Base-by-base conservation (phyloP, 441 rosid species). In the Mallotus repandus region DNA sequence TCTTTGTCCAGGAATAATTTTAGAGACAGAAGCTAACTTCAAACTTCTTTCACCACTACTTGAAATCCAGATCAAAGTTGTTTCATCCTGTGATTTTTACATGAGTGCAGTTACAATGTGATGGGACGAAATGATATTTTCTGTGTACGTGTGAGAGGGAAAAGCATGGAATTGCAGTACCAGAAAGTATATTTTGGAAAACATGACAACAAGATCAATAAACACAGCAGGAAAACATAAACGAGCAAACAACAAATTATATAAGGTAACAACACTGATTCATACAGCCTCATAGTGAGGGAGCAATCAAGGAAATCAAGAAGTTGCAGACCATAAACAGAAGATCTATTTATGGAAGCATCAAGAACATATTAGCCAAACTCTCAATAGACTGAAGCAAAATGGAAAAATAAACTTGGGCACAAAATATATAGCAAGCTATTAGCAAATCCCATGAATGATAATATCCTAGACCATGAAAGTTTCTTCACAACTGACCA, bases 1-100 rank as follows among this genome's bases (percentile, higher is more conserved):
- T 95, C 97, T 82, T 84, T 95, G 99, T 80, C 99, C 98, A 70
- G 97, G 98, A 82, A 91, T 84, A 75, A 93, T 89, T 85, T 82
- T 93, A 75, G 91, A 88, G 66, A 93, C 91, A 66, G 89, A 84
- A 13, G 97, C 83, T 81, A 92, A 81, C 85, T 95, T 95, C 86
- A 95, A 85, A 74, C 87, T 88, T 82, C 88, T 89, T 81, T 91
- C 99, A 38, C 89, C 97, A 22, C 87, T 87, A 81, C 86, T 89
- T 62, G 97, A 93, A 76, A 85, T 84, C 99, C 98, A 93, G 73
- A 91, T 90, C 85, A 95, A 90, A 83, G 89, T 87, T 77, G 95
- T 79, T 87, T 89, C 99, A 74, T 95, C 99, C 99, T 95, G 91
- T 70, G 72, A 74, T 71, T 78, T 72, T 76, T 68, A 69, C 13